A percentile compares a stretch with the other conserved stretches of the same genome.
phyloP scores from a whole-genome alignment of 306 rosid species.

The Gillenia trifoliata region DNA sequence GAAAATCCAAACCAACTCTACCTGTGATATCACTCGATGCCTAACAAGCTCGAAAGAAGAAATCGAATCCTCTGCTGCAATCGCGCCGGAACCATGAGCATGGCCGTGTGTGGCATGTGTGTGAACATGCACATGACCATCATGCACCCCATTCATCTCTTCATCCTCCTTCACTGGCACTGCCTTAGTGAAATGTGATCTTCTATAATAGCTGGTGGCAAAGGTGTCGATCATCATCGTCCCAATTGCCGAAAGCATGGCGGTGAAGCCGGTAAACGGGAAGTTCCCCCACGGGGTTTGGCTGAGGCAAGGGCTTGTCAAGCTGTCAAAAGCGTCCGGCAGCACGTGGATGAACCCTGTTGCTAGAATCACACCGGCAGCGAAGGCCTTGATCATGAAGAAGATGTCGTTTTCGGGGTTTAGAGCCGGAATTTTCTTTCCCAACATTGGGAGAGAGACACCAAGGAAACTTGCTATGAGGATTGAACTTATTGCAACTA shows the following conservation, averaged over 20 bases:
- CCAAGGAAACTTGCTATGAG: constrained; percentile 45
- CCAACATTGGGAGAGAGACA: constrained; percentile 44
- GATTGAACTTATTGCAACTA: constrained; percentile 42
- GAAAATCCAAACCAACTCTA: constrained; percentile 16
- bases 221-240: constrained; percentile 57
- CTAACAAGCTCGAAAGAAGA: constrained; percentile 46
- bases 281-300: constrained; percentile 53
- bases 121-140: constrained; percentile 82
- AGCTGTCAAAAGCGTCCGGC: constrained; percentile 52
- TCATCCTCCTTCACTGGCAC: constrained; percentile 31
- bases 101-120: constrained; percentile 95
- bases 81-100: constrained; percentile 57
- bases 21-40: constrained; percentile 75
- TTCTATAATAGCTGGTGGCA: constrained; percentile 40
- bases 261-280: constrained; percentile 58
- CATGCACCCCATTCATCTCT: constrained; percentile 29
- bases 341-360: constrained; percentile 65
- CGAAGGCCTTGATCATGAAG: constrained; percentile 53
- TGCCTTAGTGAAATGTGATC: constrained; percentile 30
- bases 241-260: constrained; percentile 54
- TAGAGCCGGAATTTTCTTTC: constrained; percentile 24
- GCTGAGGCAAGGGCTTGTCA: constrained; percentile 43
- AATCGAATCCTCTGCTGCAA: not conserved
- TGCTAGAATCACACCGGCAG: constrained; percentile 67
- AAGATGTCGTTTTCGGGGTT: constrained; percentile 40